Evolutionary conservation across 768 basidiomycete species (phyloP), one percentile per base, ranked within the genome.

Genomic region (Aureoboletus auriporus): DNA sequence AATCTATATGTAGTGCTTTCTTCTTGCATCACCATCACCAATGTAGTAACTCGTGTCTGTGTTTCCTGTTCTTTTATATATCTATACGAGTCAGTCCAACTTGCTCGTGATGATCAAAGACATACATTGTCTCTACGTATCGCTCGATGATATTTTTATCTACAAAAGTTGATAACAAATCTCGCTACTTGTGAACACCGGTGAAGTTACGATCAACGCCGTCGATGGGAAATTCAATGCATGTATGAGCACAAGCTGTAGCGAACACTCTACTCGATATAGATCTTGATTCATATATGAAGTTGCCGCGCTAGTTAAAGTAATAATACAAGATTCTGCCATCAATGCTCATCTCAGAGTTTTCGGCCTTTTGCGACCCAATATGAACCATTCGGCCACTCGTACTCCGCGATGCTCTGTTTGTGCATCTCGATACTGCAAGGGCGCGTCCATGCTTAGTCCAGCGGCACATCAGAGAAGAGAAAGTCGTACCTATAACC

Each of bases 361-460:
- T 50, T 40, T 26, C 45, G 34, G 23, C 49, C 51, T 42, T 29
- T 51, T 16, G 42, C 36, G 16, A 29, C 55, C 65, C 65, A 68
- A 35, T 64, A 68, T 26, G 53, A 60, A 3, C 94, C 94, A 55
- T 80, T 73, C 7, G 94, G 94, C 82, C 82, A 97, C 60, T 89
- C 82, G 63, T 78, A 97, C 58, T 88, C 82, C 11, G 78, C 80
- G 57, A 95, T 91, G 55, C 89, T 89, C 45, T 79, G 63, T 54
- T 83, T 78, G 63, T 82, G 76, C 84, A 97, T 93, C 71, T 94
- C 88, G 63, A 96, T 94, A 56, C 91, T 93, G 47, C n/a, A 44
- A 33, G 20, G 4, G 20, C 20, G 20, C 20, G 20, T 23, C 20
- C 8, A 7, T 20, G 2, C 30, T 35, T 7, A 28, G 23, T 23